Conservation (phyloP, 2,329 filamentous ascomycete species). For the Aspergillus persii region DNA sequence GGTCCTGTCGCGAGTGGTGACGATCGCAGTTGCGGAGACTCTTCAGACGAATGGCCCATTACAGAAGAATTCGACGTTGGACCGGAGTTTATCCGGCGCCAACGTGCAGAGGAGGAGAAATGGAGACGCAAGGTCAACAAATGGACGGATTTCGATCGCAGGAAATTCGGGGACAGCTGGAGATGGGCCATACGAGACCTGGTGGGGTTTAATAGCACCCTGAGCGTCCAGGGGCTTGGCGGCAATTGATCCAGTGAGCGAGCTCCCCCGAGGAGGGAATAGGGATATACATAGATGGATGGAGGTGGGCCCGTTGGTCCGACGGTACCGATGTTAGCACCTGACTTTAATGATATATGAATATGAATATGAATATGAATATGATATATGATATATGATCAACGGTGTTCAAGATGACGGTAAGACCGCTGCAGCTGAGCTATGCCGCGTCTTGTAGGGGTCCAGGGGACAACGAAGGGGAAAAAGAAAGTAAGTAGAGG, state of each 20-base stretch:
- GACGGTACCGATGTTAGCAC: too few relatives aligned
- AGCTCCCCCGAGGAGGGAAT: neutral
- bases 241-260: neutral
- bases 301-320: neutral
- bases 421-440: too few relatives aligned
- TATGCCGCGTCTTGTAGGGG: too few relatives aligned
- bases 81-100: slow-evolving; percentile 84
- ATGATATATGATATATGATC: too few relatives aligned
- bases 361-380: too few relatives aligned
- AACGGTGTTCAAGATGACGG: too few relatives aligned
- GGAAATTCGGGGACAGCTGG: slow-evolving; percentile 57
- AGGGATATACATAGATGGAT: neutral
- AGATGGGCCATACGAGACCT: slow-evolving; percentile 68
- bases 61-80: slow-evolving; percentile 98
- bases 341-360: too few relatives aligned
- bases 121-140: slow-evolving; percentile 86
- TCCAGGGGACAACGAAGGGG: too few relatives aligned
- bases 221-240: slow-evolving; percentile 12
- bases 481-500: too few relatives aligned
- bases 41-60: slow-evolving; percentile 73
- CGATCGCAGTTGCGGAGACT: slow-evolving; percentile 44
- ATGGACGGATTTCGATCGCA: slow-evolving; percentile 67
- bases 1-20: slow-evolving; percentile 32
- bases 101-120: slow-evolving; percentile 85
- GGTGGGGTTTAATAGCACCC: slow-evolving; percentile 31